phyloP scores from a whole-genome alignment of 768 basidiomycete species.

The Strobilomyces dryophilus region DNA sequence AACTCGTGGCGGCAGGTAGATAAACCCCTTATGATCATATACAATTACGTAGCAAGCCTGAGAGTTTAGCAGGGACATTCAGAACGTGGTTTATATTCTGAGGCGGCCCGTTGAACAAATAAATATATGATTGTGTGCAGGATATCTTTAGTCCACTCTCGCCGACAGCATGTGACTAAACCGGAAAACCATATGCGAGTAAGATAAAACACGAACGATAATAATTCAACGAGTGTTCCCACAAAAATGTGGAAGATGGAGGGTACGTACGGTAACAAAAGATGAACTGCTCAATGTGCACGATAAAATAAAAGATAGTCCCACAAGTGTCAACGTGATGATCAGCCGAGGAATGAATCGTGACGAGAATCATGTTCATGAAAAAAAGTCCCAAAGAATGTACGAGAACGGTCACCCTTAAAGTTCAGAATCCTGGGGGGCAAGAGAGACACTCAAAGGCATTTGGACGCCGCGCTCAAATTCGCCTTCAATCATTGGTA shows the following conservation, averaged over 20 bases:
- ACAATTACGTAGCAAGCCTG: too few species aligned
- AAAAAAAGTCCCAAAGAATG: not conserved
- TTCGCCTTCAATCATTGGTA: not conserved
- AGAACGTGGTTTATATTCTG: too few species aligned
- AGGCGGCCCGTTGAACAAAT: too few species aligned
- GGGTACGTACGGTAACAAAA: not conserved
- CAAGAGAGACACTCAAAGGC: not conserved
- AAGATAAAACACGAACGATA: too few species aligned
- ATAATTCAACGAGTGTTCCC: not conserved
- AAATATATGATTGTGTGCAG: too few species aligned
- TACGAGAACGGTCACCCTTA: not conserved
- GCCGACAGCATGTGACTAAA: too few species aligned
- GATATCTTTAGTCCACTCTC: too few species aligned
- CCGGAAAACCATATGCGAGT: too few species aligned
- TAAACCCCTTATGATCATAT: too few species aligned
- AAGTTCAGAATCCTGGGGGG: not conserved
- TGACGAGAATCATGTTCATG: not conserved
- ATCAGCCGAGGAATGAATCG: not conserved
- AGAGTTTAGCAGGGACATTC: too few species aligned
- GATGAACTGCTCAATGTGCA: not conserved
- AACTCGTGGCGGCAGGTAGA: too few species aligned
- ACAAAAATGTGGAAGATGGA: not conserved
- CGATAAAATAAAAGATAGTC: not conserved
- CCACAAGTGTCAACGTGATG: not conserved
- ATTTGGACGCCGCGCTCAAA: not conserved